These are phyloP conservation scores for Nicotiana obtusifolia DNA, from an alignment of 257 asterid genomes.

Conservation along the genomic window DNA sequence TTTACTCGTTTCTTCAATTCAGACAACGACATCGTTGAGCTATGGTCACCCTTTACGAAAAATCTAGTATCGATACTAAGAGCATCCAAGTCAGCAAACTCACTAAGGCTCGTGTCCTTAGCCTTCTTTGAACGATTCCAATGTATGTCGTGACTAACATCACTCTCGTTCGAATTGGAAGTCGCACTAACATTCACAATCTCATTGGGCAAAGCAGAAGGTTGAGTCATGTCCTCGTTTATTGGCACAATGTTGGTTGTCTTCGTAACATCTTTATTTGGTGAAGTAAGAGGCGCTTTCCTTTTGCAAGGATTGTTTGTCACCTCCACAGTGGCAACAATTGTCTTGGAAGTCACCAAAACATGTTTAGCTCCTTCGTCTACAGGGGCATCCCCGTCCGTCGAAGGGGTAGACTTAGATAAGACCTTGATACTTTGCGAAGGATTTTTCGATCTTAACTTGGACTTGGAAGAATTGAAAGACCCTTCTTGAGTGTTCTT, in stretches of 20 bases:
- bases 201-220: not conserved
- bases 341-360: not conserved
- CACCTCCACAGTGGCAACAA: not conserved
- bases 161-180: not conserved
- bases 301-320: not conserved
- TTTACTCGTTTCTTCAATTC: too few species aligned
- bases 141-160: not conserved
- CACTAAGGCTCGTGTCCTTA: too few species aligned
- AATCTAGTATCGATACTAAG: too few species aligned
- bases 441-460: not conserved
- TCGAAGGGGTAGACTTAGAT: not conserved
- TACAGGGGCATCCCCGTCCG: not conserved
- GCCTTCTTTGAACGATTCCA: not conserved
- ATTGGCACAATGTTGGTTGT: not conserved
- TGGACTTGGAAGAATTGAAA: not conserved
- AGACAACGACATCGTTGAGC: too few species aligned
- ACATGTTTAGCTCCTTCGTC: not conserved
- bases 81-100: too few species aligned
- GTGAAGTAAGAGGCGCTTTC: not conserved
- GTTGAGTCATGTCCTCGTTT: too few species aligned
- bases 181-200: not conserved
- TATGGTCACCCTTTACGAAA: too few species aligned
- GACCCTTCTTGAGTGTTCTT: not conserved
- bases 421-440: not conserved
- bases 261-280: not conserved